Evolutionary conservation across 1,139 yeast genomes (phyloP).

Genomic region (Saccharomycopsis hybrid): DNA sequence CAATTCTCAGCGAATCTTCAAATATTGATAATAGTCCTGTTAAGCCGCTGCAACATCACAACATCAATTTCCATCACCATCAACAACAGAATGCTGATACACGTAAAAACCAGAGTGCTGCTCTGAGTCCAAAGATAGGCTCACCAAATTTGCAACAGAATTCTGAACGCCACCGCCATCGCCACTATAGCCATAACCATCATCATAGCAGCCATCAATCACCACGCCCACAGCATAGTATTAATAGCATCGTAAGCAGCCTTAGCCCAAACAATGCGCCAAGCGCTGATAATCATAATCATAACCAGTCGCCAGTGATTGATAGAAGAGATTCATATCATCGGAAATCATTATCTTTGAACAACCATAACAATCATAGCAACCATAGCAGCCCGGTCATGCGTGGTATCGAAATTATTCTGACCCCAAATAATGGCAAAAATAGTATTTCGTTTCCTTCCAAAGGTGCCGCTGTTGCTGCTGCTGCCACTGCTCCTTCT

Average conservation of each 20-base stretch:
- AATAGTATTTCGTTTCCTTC: conserved; percentile 11
- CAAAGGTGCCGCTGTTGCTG: background rate
- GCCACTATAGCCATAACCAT: background rate
- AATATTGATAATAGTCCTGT: background rate
- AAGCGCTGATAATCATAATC: conserved; percentile 32
- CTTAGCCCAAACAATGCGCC: background rate
- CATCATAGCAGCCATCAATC: background rate
- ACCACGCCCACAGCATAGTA: background rate
- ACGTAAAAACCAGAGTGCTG: background rate
- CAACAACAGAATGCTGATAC: conserved; percentile 19
- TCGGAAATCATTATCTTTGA: conserved; percentile 24
- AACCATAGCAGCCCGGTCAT: too few relatives aligned
- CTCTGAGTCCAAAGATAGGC: conserved; percentile 26
- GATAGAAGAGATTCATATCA: conserved; percentile 26
- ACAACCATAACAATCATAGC: conserved; percentile 30
- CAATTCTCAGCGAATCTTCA: background rate
- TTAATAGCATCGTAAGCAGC: background rate
- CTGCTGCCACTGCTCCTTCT: background rate
- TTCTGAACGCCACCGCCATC: conserved; percentile 25
- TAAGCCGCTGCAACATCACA: conserved; percentile 32
- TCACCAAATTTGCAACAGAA: conserved; percentile 33
- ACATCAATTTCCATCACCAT: conserved; percentile 23
- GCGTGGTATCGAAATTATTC: conserved; percentile 17
- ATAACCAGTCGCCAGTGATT: conserved; percentile 32
- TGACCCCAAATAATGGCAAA: background rate